Evolutionary conservation across 805 yeast species (phyloP), one percentile per base, ranked within the genome.

Genomic region (Candida tibetensis): DNA sequence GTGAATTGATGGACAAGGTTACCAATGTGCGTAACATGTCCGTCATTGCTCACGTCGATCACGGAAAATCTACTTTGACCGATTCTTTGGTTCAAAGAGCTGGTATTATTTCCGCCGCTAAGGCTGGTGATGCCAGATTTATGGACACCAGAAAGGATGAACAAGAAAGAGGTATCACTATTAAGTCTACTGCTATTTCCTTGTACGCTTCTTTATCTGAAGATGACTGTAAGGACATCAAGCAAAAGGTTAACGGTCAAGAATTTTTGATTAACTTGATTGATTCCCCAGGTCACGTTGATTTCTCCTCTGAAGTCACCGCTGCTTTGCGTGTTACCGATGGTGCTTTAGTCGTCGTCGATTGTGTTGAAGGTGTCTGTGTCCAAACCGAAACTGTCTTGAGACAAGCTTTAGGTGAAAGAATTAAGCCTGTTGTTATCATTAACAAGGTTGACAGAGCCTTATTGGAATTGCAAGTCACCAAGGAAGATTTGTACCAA

Each of bases 241-340:
- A 82, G 72, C 98, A 93, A 79, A 81, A 85, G 76, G 82, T 93
- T 52, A 84, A 69, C 15, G 98, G 98, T 74, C 85, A 78, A 83
- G 82, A 83, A 70, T 91, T 91, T 83, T 85, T 91, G 77, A 82
- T 91, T 60, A 91, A 91, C 88, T 82, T 91, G 82, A 91, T 91
- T 63, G 99, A 91, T 75, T 93, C 99, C 59, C 99, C 99, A 76
- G 99, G 99, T 86, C 99, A 91, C 97, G 98, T 91, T 82, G 99
- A 91, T 79, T 91, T 91, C 90, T 89, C 97, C 51, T 93, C 98
- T 58, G 99, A 91, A 77, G 99, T 91, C 66, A 93, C 98, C 66
- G 98, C 98, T 62, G 99, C 99, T 74, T 84, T 91, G 68, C 90
- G 99, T 79, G 98, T 91, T 64, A 93, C 98, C 58, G 99, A 91